Conservation (phyloP, 2,329 filamentous ascomycete genomes). For the Apiospora phragmitis region DNA sequence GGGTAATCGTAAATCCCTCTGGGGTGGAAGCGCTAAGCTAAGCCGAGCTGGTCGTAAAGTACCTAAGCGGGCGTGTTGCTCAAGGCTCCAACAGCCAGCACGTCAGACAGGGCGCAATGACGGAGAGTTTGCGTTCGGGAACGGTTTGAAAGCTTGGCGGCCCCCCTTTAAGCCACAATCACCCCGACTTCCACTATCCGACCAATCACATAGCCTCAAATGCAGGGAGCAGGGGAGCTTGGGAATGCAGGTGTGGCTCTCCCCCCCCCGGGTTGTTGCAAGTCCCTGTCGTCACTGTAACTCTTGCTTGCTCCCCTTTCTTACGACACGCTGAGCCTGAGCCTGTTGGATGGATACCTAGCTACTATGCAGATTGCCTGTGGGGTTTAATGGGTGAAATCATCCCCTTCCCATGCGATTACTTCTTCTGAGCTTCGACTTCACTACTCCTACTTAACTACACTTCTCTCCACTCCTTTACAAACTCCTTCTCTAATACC, state of each 20-base stretch:
- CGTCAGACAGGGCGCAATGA: background rate
- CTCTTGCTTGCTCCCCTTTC: background rate
- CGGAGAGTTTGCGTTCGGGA: conserved; percentile 3
- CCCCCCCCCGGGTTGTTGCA: background rate
- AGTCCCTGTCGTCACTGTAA: conserved; percentile 8
- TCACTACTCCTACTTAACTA: background rate
- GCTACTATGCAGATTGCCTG: background rate
- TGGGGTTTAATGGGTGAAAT: conserved; percentile 1
- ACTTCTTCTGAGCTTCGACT: background rate
- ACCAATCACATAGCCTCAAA: background rate
- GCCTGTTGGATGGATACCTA: background rate
- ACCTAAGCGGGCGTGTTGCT: conserved; percentile 1
- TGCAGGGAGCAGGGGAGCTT: background rate
- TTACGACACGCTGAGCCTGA: background rate
- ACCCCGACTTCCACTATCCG: background rate
- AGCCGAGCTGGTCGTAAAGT: background rate
- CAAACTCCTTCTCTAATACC: background rate
- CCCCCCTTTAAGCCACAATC: background rate
- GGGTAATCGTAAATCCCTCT: conserved; percentile 17
- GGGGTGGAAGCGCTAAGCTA: background rate
- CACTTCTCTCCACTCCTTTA: conserved; percentile 6
- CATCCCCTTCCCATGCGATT: conserved; percentile 6
- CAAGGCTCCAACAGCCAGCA: background rate
- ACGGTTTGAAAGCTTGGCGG: background rate
- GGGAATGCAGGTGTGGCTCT: background rate